These are phyloP conservation scores for Paramecium primaurelia DNA, from an alignment of 73 alveolate genomes.

Conservation along the genomic window DNA sequence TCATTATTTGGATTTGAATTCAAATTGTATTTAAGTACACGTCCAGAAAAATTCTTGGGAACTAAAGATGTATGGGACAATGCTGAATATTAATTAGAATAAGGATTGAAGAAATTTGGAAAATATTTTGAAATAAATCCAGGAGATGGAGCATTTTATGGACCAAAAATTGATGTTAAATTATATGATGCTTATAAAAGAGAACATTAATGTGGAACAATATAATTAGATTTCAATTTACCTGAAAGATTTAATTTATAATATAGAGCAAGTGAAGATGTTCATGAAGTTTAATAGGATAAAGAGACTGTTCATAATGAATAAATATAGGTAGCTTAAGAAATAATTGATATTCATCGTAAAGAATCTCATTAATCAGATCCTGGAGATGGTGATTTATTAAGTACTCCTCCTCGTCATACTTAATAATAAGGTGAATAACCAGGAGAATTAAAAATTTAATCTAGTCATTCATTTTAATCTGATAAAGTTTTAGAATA, in stretches of 20 bases:
- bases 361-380: slow-evolving; percentile 28
- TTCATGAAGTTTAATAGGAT: slow-evolving; percentile 48
- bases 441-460: neutral
- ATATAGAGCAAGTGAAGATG: slow-evolving; percentile 89
- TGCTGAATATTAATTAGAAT: slow-evolving; percentile 93
- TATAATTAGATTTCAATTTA: slow-evolving; percentile 93
- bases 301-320: slow-evolving; percentile 34
- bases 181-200: slow-evolving; percentile 98
- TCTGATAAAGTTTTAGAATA: neutral
- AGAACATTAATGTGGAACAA: slow-evolving; percentile 99
- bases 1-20: slow-evolving; percentile 91
- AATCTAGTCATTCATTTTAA: neutral
- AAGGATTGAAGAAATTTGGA: slow-evolving; percentile 93
- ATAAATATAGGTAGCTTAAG: slow-evolving; percentile 29
- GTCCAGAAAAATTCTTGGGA: slow-evolving; percentile 95
- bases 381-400: neutral
- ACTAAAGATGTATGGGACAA: slow-evolving; percentile 93
- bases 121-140: slow-evolving; percentile 96
- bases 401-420: slow-evolving; percentile 33
- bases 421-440: neutral
- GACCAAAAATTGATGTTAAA: slow-evolving; percentile 99
- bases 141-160: slow-evolving; percentile 99
- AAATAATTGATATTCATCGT: slow-evolving; percentile 14
- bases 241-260: slow-evolving; percentile 96
- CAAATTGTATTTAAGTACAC: slow-evolving; percentile 92